Evolutionary conservation across 2,329 filamentous ascomycete genomes (phyloP).

Genomic region (Sporothrix luriei): DNA sequence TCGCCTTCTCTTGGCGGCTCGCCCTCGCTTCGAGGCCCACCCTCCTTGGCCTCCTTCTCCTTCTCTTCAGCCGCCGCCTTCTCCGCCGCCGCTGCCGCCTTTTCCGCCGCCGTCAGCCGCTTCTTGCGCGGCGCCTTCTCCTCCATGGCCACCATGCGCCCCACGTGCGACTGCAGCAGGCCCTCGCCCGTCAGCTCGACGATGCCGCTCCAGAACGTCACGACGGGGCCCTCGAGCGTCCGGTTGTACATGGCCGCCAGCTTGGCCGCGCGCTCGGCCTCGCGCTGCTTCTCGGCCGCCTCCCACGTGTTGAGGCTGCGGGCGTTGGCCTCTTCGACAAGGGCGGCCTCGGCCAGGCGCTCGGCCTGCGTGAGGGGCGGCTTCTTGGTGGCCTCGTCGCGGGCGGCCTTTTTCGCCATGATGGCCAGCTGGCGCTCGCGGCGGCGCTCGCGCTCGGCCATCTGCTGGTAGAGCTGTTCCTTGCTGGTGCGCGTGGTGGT

Average conservation of each 20-base stretch:
- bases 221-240: conserved; percentile 82
- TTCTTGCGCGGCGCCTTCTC: conserved; percentile 60
- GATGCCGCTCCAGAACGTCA: conserved; percentile 92
- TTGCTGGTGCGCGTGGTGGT: conserved; percentile 62
- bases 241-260: conserved; percentile 86
- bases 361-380: conserved; percentile 85
- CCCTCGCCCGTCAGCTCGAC: conserved; percentile 74
- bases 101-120: conserved; percentile 46
- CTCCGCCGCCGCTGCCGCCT: conserved; percentile 29
- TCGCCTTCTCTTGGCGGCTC: background rate
- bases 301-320: conserved; percentile 95
- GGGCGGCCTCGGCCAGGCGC: conserved; percentile 76
- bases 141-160: conserved; percentile 64
- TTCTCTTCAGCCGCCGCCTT: background rate
- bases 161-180: conserved; percentile 67
- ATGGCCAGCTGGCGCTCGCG: conserved; percentile 69
- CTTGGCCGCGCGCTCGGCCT: conserved; percentile 79
- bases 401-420: conserved; percentile 70
- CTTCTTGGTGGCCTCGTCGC: conserved; percentile 72
- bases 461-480: conserved; percentile 67
- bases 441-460: conserved; percentile 71
- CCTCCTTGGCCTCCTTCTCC: conserved; percentile 14
- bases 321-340: conserved; percentile 81
- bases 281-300: conserved; percentile 83
- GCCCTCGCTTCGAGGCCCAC: background rate